Evolutionary conservation across 2,329 filamentous ascomycete genomes (phyloP).

Genomic region (Fusarium domesticum): DNA sequence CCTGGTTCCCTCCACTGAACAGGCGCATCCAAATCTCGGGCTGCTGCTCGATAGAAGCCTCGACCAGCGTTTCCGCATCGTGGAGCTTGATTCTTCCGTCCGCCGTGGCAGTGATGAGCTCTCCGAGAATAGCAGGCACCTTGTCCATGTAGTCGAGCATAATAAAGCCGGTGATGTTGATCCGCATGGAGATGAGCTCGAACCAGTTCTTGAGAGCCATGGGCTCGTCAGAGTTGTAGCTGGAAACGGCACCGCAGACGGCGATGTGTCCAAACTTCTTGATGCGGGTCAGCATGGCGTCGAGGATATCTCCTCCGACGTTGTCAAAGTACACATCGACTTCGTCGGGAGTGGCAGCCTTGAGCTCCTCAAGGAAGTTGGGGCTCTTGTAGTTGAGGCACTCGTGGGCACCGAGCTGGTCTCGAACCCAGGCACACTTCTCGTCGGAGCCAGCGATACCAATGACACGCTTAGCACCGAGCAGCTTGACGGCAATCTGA

Average conservation of each 20-base stretch:
- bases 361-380: conserved; percentile 28
- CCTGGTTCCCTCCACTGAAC: conserved; percentile 28
- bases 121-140: conserved; percentile 24
- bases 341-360: conserved; percentile 26
- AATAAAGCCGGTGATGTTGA: conserved; percentile 28
- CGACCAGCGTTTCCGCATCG: conserved; percentile 26
- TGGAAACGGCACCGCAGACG: conserved; percentile 28
- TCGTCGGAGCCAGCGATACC: conserved; percentile 30
- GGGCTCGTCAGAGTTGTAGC: conserved; percentile 29
- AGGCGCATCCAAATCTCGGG: conserved; percentile 28
- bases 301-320: conserved; percentile 28
- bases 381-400: conserved; percentile 33
- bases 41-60: conserved; percentile 28
- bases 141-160: conserved; percentile 32
- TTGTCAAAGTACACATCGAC: conserved; percentile 33
- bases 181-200: conserved; percentile 27
- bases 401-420: conserved; percentile 27
- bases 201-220: conserved; percentile 31
- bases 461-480: conserved; percentile 30
- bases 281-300: conserved; percentile 29
- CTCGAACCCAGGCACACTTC: conserved; percentile 30
- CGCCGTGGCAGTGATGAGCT: conserved; percentile 29
- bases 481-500: conserved; percentile 29
- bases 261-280: conserved; percentile 27
- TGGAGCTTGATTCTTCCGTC: conserved; percentile 28